Conservation (phyloP, 106 monocot species). For the Hemerocallis citrina region DNA sequence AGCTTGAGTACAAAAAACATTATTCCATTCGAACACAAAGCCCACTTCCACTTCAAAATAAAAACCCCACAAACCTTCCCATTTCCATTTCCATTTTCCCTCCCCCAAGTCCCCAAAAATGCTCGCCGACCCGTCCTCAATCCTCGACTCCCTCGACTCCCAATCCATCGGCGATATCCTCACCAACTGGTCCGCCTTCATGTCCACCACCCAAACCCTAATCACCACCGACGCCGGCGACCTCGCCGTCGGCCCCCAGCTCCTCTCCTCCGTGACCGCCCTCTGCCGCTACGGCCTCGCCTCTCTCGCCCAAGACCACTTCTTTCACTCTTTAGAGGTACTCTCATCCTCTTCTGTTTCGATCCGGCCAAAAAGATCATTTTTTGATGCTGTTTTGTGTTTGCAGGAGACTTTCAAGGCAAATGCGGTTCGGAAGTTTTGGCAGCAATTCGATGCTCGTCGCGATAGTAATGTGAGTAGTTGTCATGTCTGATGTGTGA, state of each 20-base stretch:
- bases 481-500: conserved; percentile 19
- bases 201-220: conserved; percentile 34
- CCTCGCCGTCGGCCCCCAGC: conserved; percentile 18
- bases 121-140: too few species aligned
- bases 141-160: too few species aligned
- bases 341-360: not conserved
- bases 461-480: conserved; percentile 22
- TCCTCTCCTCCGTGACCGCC: conserved; percentile 18
- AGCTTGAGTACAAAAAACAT: too few species aligned
- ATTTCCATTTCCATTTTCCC: too few species aligned
- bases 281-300: conserved; percentile 44
- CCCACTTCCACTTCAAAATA: too few species aligned
- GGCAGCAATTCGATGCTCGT: conserved; percentile 56
- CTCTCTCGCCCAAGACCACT: conserved; percentile 52
- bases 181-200: conserved; percentile 47
- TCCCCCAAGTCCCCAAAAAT: too few species aligned
- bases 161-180: conserved; percentile 30
- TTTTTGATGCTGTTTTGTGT: not conserved
- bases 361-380: too few species aligned
- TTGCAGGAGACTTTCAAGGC: conserved; percentile 61
- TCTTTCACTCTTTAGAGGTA: conserved; percentile 65
- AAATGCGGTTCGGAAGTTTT: conserved; percentile 54
- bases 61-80: too few species aligned
- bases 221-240: conserved; percentile 20
- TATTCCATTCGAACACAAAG: too few species aligned